Base-by-base conservation (phyloP, 441 rosid species). In the Kokia cookei region DNA sequence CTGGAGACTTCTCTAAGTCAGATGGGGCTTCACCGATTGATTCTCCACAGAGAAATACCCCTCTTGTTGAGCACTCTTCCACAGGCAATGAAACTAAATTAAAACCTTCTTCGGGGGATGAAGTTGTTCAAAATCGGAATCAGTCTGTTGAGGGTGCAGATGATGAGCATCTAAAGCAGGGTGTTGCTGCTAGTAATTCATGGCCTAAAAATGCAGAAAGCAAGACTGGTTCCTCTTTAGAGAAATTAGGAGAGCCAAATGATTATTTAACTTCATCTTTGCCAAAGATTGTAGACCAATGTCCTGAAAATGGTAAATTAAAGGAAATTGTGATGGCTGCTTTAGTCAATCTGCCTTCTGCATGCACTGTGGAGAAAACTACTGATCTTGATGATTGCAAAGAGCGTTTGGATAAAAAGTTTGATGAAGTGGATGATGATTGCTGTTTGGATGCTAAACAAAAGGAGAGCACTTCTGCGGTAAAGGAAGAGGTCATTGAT, bases 1-100 rank as follows among this genome's bases (percentile, higher is more conserved):
- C 98, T 75, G 97, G 91, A 61, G 99, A 96, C 84, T 91, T 94
- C 71, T 86, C 86, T 42, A 94, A 87, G 76, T 83, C 94, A 37
- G 88, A 87, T 72, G 72, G 73, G 73, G 81, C 75, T 74, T 88
- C 95, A 17, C 97, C 93, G 13, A 69, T 75, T 50, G 74, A 73
- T 71, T 91, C 97, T 76, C 89, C 86, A 3, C 82, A 54, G 63
- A 82, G 88, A 82, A 82, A 71, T 67, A 70, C 79, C 48, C 65
- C 85, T 66, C 66, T 75, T 59, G 69, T 64, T 48, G 89, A 84
- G 64, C 75, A 80, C 4, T 70, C 86, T 64, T 84, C 76, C 76
- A 40, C 72, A 9, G 89, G 81, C 68, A 76, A 72, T 80, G 90
- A 82, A 80, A 51, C 82, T 65, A 86, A 77, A 82, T 32, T 48